phyloP scores from a whole-genome alignment of 306 rosid genomes.

The Dalbergia cultrata region DNA sequence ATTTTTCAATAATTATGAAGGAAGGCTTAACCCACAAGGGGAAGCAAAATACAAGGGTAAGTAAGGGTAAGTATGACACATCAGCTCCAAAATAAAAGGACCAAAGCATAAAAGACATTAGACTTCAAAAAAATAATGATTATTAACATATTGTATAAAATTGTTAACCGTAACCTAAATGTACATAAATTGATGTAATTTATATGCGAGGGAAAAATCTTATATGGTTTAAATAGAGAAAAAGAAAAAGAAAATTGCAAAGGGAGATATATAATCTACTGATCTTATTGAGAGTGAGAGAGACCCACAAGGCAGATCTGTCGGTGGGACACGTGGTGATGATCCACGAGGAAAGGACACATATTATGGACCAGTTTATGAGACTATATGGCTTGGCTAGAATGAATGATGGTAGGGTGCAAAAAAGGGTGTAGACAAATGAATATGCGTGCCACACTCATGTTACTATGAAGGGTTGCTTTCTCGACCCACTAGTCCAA shows the following conservation, averaged over 20 bases:
- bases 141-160: too few relatives aligned
- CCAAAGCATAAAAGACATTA: too few relatives aligned
- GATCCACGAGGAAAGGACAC: slow-evolving; percentile 59
- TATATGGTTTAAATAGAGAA: too few relatives aligned
- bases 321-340: slow-evolving; percentile 72
- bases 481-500: slow-evolving; percentile 55
- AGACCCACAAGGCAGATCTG: slow-evolving; percentile 46
- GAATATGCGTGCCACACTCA: slow-evolving; percentile 66
- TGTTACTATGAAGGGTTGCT: slow-evolving; percentile 60
- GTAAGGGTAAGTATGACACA: too few relatives aligned
- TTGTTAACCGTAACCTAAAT: too few relatives aligned
- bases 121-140: too few relatives aligned
- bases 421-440: slow-evolving; percentile 61
- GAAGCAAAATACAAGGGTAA: too few relatives aligned
- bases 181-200: too few relatives aligned
- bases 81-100: too few relatives aligned
- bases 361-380: slow-evolving; percentile 17
- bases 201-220: not conserved
- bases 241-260: too few relatives aligned
- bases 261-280: not conserved
- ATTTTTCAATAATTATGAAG: too few relatives aligned
- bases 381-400: slow-evolving; percentile 51
- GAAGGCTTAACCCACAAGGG: too few relatives aligned
- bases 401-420: slow-evolving; percentile 61
- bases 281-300: slow-evolving; percentile 28